Base-by-base conservation (phyloP, 1,284 basidiomycete species). In the Ustilago loliicola region DNA sequence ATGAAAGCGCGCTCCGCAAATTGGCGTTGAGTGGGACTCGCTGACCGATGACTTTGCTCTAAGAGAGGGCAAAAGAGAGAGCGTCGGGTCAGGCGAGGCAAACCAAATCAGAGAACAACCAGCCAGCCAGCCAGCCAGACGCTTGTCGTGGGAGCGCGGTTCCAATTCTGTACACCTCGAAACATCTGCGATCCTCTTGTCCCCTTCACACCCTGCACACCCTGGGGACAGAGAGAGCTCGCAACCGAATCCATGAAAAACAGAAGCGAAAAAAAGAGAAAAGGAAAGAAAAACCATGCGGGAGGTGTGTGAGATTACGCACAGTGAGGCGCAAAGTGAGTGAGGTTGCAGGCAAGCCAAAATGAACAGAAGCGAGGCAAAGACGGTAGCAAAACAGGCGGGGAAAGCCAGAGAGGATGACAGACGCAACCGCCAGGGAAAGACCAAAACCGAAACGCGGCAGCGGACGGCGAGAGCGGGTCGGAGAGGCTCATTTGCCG, bases 401-500 rank as follows among this genome's bases (percentile, higher is more conserved):
- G 32, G 32, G 32, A 34, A 34, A 34, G 32, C 5, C 32, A 34
- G 32, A 34, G 32, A 34, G 32, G 7, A 5, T 7, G 32, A 7
- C 32, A 34, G 32, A 7, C 32, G 11, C 32, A 11, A 34, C 7
- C 5, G 32, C 32, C 6, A 38, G 36, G 36, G 17, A 38, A 38
- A 38, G 15, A 3, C n/a, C 40, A 8, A 42, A 17, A 17, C 7
- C 40, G 40, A 42, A 42, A 42, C 15, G 45, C 45, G n/a, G 23
- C 45, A 47, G 19, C 45, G 23, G 23, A 23, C 45, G 45, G 45
- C 45, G 45, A 23, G 45, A 47, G 45, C 45, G n/a, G 45, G 45
- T 47, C 45, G 45, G 45, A 23, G 21, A 47, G 45, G 45, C 45
- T 3, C 9, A 38, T 38, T 15, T 38, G 36, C 36, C 36, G 7